Evolutionary conservation across 768 basidiomycete genomes (phyloP), one percentile per base, ranked within the genome.

Genomic region (Xanthoconium purpureum): DNA sequence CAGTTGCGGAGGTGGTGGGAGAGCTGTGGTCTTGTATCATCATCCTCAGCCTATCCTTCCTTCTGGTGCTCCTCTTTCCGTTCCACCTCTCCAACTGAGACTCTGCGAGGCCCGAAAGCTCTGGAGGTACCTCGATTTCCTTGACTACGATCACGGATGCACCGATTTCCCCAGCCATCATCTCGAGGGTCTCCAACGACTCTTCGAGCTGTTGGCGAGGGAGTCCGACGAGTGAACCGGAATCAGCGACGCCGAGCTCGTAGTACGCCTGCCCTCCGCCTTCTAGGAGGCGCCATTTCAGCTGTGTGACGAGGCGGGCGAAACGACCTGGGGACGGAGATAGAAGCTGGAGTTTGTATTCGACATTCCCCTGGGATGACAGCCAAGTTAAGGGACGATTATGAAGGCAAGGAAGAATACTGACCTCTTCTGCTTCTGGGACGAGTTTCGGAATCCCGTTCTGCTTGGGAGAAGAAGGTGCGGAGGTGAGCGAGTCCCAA

Each of bases 151-250:
- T 85, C 54, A 97, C 92, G 28, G 90, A 91, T 0, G 92, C 95
- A 2, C 93, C 94, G 39, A 98, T 88, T 67, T 96, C 94, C 28
- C 87, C 85, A 0, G 94, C 94, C 95, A 98, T 98, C 77, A 84
- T 85, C 68, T 91, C 91, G 14, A 98, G 82, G 0, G 94, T 96
- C 63, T 87, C 85, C 38, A 98, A 74, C 3, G 89, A 92, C 62
- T 81, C 80, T 55, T 90, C 88, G 60, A 98, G 83, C 69, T 95
- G 88, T 3, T 73, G 71, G 58, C 82, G 76, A 4, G 81, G 77
- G 6, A 98, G 80, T 2, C 95, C 95, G 49, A 97, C 80, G 30
- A 97, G 84, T 5, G 84, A 82, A 2, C 95, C 95, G 1, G 89
- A 88, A 68, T 98, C 95, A 24, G 89, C 86, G 1, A 98, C 88